A percentile compares a stretch with the other conserved stretches of the same genome.
Conservation (phyloP, 2,329 filamentous ascomycete genomes). For the Aspergillus jensenii region DNA sequence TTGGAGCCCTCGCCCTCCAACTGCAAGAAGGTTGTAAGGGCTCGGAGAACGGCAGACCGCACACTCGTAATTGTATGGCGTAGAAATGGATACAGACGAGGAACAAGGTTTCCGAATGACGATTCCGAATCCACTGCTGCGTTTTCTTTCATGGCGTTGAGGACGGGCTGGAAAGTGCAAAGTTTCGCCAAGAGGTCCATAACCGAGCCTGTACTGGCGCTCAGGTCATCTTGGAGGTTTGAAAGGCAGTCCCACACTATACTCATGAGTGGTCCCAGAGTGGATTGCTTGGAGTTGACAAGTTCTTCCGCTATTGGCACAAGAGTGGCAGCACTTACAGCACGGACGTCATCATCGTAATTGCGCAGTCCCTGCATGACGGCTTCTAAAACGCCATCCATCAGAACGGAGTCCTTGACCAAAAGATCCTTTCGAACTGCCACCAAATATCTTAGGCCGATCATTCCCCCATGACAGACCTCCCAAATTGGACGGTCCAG, state of each 20-base stretch:
- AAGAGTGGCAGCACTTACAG: constrained; percentile 94
- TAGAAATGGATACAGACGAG: constrained; percentile 91
- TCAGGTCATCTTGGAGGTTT: constrained; percentile 94
- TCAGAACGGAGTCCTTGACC: constrained; percentile 76
- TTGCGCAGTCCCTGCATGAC: constrained; percentile 95
- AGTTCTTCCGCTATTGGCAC: constrained; percentile 96
- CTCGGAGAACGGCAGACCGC: constrained; percentile 86
- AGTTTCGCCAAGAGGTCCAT: constrained; percentile 97
- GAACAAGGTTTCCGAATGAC: constrained; percentile 89
- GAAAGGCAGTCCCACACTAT: constrained; percentile 98
- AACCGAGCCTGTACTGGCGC: constrained; percentile 94
- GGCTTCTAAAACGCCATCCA: constrained; percentile 87
- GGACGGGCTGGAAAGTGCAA: constrained; percentile 88
- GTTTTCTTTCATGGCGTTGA: constrained; percentile 90
- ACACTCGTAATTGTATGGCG: constrained; percentile 97
- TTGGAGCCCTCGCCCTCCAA: constrained; percentile 77
- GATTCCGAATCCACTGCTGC: constrained; percentile 79
- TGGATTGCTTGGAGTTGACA: constrained; percentile 75
- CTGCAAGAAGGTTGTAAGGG: constrained; percentile 86
- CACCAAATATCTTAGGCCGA: constrained; percentile 90
- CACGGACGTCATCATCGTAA: constrained; percentile 90
- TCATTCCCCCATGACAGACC: constrained; percentile 97
- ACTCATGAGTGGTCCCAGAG: constrained; percentile 78
- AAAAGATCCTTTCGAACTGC: constrained; percentile 91
- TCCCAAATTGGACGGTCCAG: constrained; percentile 81